These are phyloP conservation scores for Sporothrix curviconia DNA, from an alignment of 2,329 filamentous ascomycete species.

Conservation along the genomic window DNA sequence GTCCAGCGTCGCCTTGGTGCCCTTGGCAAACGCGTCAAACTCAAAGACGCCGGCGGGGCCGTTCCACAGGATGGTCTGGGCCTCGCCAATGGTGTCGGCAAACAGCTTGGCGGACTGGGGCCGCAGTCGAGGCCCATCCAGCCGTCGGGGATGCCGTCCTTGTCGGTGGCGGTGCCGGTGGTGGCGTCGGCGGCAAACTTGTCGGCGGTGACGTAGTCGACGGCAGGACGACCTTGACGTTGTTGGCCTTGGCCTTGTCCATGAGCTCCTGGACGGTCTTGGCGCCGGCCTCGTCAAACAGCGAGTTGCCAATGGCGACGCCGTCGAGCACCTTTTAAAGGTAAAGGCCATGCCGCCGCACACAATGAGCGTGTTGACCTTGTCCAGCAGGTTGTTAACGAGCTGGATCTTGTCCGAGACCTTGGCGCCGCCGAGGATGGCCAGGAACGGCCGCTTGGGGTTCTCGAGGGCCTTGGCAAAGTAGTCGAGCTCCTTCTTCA, in stretches of 20 bases:
- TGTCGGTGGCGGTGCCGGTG: constrained; percentile 74
- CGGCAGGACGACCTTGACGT: constrained; percentile 87
- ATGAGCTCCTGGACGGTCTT: constrained; percentile 84
- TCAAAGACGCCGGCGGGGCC: constrained; percentile 96
- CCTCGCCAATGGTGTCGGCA: constrained; percentile 76
- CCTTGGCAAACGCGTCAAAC: constrained; percentile 86
- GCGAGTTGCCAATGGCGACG: constrained; percentile 80
- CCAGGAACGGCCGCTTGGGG: constrained; percentile 92
- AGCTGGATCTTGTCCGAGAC: constrained; percentile 99
- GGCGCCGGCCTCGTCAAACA: constrained; percentile 90
- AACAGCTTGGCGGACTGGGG: constrained; percentile 82
- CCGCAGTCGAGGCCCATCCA: constrained; percentile 98
- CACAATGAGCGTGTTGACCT: constrained; percentile 94
- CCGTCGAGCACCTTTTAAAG: constrained; percentile 98
- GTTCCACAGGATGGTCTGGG: constrained; percentile 98
- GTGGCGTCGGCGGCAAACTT: constrained; percentile 85
- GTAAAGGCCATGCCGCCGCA: constrained; percentile 99
- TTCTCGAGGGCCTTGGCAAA: constrained; percentile 94
- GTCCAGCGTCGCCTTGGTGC: constrained; percentile 87
- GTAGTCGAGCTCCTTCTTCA: constrained; percentile 99
- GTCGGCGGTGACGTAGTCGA: constrained; percentile 93
- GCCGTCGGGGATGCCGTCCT: constrained; percentile 85
- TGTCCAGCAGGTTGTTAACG: constrained; percentile 96
- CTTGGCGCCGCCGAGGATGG: constrained; percentile 96
- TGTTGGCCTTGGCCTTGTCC: constrained; percentile 94